Evolutionary conservation across 805 yeast species (phyloP).

Genomic region (Pichia sporocuriosa): DNA sequence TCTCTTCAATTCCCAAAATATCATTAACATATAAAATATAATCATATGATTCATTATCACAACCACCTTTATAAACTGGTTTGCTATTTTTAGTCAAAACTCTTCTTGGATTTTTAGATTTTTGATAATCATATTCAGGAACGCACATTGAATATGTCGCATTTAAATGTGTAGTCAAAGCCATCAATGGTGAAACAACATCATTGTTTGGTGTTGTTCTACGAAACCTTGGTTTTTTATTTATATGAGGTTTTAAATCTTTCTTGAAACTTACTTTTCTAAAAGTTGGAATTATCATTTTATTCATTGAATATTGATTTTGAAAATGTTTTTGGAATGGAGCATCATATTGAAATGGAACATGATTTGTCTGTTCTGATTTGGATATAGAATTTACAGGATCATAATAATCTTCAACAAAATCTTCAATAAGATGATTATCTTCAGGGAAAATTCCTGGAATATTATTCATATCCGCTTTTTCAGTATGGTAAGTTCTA

Average conservation of each 20-base stretch:
- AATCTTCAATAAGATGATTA: not conserved
- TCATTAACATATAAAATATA: constrained; percentile 93
- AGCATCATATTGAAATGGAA: not conserved
- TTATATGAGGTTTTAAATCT: constrained; percentile 57
- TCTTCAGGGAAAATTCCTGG: not conserved
- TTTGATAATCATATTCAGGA: constrained; percentile 74
- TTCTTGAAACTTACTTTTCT: constrained; percentile 33
- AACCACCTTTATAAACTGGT: constrained; percentile 73
- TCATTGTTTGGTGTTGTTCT: constrained; percentile 54
- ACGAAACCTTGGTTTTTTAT: constrained; percentile 61
- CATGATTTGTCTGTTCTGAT: too few species aligned
- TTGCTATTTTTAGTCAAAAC: constrained; percentile 91
- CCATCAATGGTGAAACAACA: constrained; percentile 72
- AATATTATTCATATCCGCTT: not conserved
- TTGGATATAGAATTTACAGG: too few species aligned
- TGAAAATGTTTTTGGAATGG: not conserved
- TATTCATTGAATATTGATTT: not conserved
- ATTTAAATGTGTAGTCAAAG: constrained; percentile 69
- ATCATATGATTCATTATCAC: constrained; percentile 82
- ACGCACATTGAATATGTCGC: constrained; percentile 82
- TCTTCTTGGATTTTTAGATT: constrained; percentile 82
- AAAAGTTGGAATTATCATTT: constrained; percentile 36
- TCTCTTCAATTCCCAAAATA: constrained; percentile 78
- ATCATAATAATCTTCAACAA: not conserved
- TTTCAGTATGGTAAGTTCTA: not conserved